Conservation (phyloP, 768 basidiomycete species). For the Kwoniella newhampshirensis region DNA sequence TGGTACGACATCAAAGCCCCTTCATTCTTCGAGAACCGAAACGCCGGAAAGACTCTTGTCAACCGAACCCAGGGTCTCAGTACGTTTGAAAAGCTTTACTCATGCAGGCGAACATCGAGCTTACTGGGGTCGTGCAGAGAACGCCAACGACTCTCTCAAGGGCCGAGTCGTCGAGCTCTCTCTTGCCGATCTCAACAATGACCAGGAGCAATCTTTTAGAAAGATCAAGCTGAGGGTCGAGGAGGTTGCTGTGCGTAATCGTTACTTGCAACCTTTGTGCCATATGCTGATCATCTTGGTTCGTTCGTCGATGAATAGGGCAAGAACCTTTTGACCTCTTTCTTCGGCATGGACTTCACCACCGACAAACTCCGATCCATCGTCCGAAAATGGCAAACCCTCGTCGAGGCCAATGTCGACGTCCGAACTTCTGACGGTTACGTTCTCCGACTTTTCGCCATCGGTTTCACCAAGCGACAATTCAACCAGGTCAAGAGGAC, state of each 20-base stretch:
- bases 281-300: background rate
- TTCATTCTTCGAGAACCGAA: constrained; percentile 92
- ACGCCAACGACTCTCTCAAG: constrained; percentile 96
- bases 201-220: constrained; percentile 98
- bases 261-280: background rate
- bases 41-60: constrained; percentile 96
- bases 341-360: constrained; percentile 99
- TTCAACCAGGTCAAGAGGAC: constrained; percentile 97
- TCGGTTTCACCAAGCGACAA: constrained; percentile 97
- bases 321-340: constrained; percentile 99
- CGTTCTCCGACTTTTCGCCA: constrained; percentile 96
- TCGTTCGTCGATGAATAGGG: constrained; percentile 61
- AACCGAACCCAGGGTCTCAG: constrained; percentile 98
- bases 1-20: constrained; percentile 99
- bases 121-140: constrained; percentile 63
- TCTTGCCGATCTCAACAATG: constrained; percentile 96
- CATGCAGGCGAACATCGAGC: background rate
- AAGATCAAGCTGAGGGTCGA: constrained; percentile 99
- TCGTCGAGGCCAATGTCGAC: constrained; percentile 98
- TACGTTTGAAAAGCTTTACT: constrained; percentile 59
- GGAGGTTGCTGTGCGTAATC: constrained; percentile 51
- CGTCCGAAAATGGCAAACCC: constrained; percentile 99
- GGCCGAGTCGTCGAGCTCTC: constrained; percentile 95
- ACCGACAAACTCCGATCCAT: constrained; percentile 99
- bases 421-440: constrained; percentile 99